These are phyloP conservation scores for Aspergillus ellipticus DNA, from an alignment of 495 filamentous ascomycete species.

Conservation along the genomic window DNA sequence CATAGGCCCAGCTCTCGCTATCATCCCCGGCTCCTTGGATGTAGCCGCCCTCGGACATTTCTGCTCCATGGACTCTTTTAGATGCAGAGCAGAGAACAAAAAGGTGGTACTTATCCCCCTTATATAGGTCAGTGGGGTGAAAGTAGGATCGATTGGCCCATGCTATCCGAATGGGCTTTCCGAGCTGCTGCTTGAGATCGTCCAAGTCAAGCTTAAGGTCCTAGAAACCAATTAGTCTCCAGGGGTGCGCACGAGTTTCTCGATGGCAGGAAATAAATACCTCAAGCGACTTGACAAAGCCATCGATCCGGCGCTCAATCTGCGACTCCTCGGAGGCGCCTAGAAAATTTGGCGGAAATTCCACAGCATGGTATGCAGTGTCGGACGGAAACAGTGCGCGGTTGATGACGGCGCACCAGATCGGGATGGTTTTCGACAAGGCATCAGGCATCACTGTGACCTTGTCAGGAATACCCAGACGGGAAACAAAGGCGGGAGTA, in stretches of 20 bases:
- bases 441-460: constrained; percentile 80
- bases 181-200: constrained; percentile 32
- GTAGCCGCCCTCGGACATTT: constrained; percentile 70
- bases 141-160: constrained; percentile 44
- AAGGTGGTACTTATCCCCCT: constrained; percentile 48
- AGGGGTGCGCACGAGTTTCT: background rate
- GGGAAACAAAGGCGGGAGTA: constrained; percentile 8
- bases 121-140: constrained; percentile 37
- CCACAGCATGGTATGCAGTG: constrained; percentile 46
- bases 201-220: constrained; percentile 48
- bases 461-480: constrained; percentile 15
- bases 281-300: constrained; percentile 61
- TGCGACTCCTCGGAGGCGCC: constrained; percentile 74
- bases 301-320: constrained; percentile 63
- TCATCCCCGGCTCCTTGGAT: constrained; percentile 95
- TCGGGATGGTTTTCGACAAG: constrained; percentile 86
- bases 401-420: constrained; percentile 88
- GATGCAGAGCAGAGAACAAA: constrained; percentile 81
- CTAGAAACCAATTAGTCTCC: constrained; percentile 24
- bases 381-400: constrained; percentile 65
- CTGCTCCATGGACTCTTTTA: constrained; percentile 58
- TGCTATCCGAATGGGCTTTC: constrained; percentile 37
- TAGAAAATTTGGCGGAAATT: constrained; percentile 64
- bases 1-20: constrained; percentile 81
- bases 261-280: constrained; percentile 23